Conservation (phyloP, 805 yeast species). For the Babjeviella inositovora region DNA sequence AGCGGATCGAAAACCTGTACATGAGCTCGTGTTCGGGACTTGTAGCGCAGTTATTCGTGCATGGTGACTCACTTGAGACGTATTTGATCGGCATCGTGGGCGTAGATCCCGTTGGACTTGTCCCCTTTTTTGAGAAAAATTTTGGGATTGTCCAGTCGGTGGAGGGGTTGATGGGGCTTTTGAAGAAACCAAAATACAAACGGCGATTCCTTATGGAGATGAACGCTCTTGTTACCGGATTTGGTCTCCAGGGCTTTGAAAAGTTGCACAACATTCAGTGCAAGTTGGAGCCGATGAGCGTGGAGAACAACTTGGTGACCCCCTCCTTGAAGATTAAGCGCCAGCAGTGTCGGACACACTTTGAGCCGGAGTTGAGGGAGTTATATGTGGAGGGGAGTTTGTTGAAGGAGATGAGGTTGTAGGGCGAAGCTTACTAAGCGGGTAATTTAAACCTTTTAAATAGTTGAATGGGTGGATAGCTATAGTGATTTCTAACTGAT, state of each 20-base stretch:
- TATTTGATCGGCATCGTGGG: slow-evolving; percentile 50
- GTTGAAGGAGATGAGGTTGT: slow-evolving; percentile 3
- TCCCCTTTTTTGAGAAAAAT: too few species aligned
- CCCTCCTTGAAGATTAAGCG: slow-evolving; percentile 44
- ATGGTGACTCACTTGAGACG: slow-evolving; percentile 45
- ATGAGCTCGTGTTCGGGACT: slow-evolving; percentile 32
- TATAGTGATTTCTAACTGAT: too few species aligned
- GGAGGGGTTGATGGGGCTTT: too few species aligned
- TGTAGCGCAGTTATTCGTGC: slow-evolving; percentile 37
- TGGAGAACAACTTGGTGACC: slow-evolving; percentile 47
- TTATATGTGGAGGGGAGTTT: slow-evolving; percentile 5
- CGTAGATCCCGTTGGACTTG: slow-evolving; percentile 31
- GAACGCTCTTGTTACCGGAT: slow-evolving; percentile 15
- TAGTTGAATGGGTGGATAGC: too few species aligned
- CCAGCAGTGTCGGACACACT: too few species aligned
- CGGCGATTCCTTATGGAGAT: slow-evolving; percentile 15
- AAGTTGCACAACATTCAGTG: slow-evolving; percentile 36
- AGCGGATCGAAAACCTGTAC: slow-evolving; percentile 53
- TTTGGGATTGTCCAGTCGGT: too few species aligned
- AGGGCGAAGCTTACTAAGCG: too few species aligned
- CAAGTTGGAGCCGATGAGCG: slow-evolving; percentile 40
- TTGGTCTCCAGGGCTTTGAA: slow-evolving; percentile 45
- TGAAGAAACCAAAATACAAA: too few species aligned
- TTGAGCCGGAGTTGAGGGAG: slow-evolving; percentile 1
- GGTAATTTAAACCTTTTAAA: too few species aligned